Evolutionary conservation across 2,329 filamentous ascomycete species (phyloP), one percentile per base, ranked within the genome.

Genomic region (Lasiodiplodia sp.): DNA sequence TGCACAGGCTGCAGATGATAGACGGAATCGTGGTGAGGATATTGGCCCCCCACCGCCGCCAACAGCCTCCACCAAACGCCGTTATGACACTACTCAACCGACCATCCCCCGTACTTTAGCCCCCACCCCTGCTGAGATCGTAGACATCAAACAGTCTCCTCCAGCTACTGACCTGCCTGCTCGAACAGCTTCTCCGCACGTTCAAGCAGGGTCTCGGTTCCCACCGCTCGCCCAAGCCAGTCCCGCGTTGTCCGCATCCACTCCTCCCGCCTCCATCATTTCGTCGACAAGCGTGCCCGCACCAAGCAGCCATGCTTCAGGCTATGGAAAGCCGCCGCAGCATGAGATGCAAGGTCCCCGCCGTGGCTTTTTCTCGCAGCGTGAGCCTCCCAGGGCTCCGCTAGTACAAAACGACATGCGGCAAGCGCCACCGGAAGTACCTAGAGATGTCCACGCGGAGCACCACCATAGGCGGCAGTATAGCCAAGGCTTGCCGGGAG

Each of bases 11-110:
- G 83, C 82, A 25, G 81, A 85, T 70, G 69, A 72, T 37, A 77
- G 79, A 67, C 78, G 80, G 28, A 75, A 78, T 31, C 76, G 79
- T 56, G 83, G 83, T 40, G 82, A 84, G 70, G 79, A 83, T 68
- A 71, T 83, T 51, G 83, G 83, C 11, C 78, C 82, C 63, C 82
- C 83, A 40, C 83, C 83, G 12, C 81, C 81, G n/a, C 83, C 83
- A 2, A 84, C 82, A 37, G 82, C 82, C 14, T 81, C 83, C 62
- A 72, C 75, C 53, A 85, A 84, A 73, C 78, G 83, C 71, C 82
- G 82, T 58, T 84, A 84, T 69, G 83, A 85, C 67, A 76, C 78
- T 51, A 79, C 79, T 65, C 78, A 78, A 12, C 75, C 75, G 62
- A 73, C 78, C 16, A 73, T 76, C 66, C 73, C 77, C 21, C 81